Conservation (phyloP, 306 rosid species). For the Malus orientalis region DNA sequence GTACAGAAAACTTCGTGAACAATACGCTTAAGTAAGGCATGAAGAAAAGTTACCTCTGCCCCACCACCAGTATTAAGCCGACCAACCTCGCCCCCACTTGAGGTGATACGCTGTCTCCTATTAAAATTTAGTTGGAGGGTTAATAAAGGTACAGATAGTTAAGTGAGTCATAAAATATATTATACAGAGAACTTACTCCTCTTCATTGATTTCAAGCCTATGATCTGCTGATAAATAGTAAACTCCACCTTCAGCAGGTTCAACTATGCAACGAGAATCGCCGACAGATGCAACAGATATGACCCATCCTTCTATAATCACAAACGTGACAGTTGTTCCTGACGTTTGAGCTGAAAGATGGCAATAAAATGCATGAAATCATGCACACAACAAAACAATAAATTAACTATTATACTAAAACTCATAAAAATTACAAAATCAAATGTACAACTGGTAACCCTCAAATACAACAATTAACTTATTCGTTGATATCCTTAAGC, state of each 20-base stretch:
- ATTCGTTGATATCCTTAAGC: not conserved
- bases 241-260: constrained; percentile 82
- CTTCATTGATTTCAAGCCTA: constrained; percentile 88
- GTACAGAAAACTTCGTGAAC: not conserved
- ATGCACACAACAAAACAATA: not conserved
- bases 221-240: constrained; percentile 96
- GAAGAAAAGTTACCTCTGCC: constrained; percentile 60
- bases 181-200: constrained; percentile 61
- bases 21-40: not conserved
- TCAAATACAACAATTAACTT: not conserved
- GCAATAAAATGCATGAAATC: constrained; percentile 10
- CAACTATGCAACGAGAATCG: constrained; percentile 91
- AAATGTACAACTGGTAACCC: not conserved
- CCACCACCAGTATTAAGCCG: constrained; percentile 99
- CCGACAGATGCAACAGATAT: constrained; percentile 98
- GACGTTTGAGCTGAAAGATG: constrained; percentile 64
- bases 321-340: constrained; percentile 96
- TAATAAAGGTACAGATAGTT: constrained; percentile 3
- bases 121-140: constrained; percentile 16
- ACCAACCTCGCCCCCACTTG: constrained; percentile 98
- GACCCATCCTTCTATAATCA: constrained; percentile 95
- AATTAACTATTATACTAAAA: not conserved
- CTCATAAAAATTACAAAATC: not conserved
- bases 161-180: constrained; percentile 6
- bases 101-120: constrained; percentile 84